These are phyloP conservation scores for Pelargonium myrrhifolium DNA, from an alignment of 441 rosid species.

Conservation along the genomic window DNA sequence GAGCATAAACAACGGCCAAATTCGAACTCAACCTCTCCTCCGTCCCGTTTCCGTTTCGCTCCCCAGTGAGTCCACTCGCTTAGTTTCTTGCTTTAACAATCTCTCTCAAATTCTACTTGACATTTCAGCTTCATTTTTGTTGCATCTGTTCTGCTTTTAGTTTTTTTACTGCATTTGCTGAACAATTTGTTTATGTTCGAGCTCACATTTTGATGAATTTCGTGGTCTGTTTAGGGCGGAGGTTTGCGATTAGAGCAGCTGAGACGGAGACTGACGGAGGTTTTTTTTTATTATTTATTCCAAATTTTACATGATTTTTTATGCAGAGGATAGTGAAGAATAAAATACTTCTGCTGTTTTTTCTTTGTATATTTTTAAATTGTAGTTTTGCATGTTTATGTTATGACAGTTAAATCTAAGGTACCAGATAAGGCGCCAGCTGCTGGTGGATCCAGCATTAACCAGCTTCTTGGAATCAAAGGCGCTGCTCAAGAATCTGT, in stretches of 20 bases:
- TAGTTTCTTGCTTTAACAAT: slow-evolving; percentile 4
- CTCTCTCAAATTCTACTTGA: not conserved
- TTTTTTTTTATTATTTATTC: slow-evolving; percentile 16
- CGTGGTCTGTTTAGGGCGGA: slow-evolving; percentile 42
- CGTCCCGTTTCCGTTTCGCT: slow-evolving; percentile 31
- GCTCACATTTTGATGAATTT: slow-evolving; percentile 1
- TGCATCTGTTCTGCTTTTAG: not conserved
- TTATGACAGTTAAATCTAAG: slow-evolving; percentile 48
- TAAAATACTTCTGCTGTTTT: not conserved
- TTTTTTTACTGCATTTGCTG: not conserved
- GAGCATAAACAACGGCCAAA: slow-evolving; percentile 24
- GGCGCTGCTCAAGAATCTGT: slow-evolving; percentile 93
- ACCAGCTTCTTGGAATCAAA: slow-evolving; percentile 95
- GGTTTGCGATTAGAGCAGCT: slow-evolving; percentile 64
- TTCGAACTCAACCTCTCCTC: slow-evolving; percentile 32
- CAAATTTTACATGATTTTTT: not conserved
- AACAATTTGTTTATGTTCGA: not conserved
- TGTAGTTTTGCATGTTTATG: not conserved
- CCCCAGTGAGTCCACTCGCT: slow-evolving; percentile 37
- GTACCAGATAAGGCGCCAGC: slow-evolving; percentile 70
- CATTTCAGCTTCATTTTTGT: not conserved
- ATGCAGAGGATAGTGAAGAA: not conserved
- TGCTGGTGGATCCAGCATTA: slow-evolving; percentile 62
- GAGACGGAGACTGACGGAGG: slow-evolving; percentile 83
- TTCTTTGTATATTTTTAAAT: too few relatives aligned